These are phyloP conservation scores for Chionographis japonica DNA, from an alignment of 106 monocot genomes.

Conservation along the genomic window DNA sequence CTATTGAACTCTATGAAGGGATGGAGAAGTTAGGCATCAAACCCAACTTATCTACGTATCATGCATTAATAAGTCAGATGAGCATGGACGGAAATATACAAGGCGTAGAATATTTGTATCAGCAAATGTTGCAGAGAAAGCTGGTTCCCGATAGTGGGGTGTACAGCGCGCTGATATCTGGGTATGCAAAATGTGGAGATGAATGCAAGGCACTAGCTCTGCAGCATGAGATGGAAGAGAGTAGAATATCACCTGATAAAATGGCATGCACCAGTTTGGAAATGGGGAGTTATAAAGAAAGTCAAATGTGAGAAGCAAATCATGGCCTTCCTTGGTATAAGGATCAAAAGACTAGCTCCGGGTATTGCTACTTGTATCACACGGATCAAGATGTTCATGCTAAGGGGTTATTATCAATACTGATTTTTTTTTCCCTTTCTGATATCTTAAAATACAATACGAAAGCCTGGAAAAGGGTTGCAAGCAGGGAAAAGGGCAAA, in stretches of 20 bases:
- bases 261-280: constrained; percentile 7
- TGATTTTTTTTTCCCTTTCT: too few relatives aligned
- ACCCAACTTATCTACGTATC: constrained; percentile 37
- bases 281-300: neutral
- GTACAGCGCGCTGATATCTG: constrained; percentile 19
- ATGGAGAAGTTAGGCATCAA: constrained; percentile 41
- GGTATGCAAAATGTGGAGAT: constrained; percentile 24
- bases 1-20: constrained; percentile 40
- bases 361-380: too few relatives aligned
- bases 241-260: constrained; percentile 11
- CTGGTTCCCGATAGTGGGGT: constrained; percentile 20
- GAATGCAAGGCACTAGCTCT: constrained; percentile 16
- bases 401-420: too few relatives aligned
- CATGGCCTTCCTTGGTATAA: neutral
- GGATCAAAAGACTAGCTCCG: too few relatives aligned
- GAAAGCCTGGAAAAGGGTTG: too few relatives aligned
- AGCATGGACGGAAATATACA: constrained; percentile 31
- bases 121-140: constrained; percentile 30
- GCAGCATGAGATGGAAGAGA: constrained; percentile 32
- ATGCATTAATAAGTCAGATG: constrained; percentile 29
- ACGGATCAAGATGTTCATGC: too few relatives aligned
- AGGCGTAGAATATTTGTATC: constrained; percentile 31
- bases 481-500: too few relatives aligned
- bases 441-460: too few relatives aligned
- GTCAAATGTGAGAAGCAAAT: constrained; percentile 4